Conservation (phyloP, 164 flowering plant species). For the Magnolia kwangsiensis region DNA sequence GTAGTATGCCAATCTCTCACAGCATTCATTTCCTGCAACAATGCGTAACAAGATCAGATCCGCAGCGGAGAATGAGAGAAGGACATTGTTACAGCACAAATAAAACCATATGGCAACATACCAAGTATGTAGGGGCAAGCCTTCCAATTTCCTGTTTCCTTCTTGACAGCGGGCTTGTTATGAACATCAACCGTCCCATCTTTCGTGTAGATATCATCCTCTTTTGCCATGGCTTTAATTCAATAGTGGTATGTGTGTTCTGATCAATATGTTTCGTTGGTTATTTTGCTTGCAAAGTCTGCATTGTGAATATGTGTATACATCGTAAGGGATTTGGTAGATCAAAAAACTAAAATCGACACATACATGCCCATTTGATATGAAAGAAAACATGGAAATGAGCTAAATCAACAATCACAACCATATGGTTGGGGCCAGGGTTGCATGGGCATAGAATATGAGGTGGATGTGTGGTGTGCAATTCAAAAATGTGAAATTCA, state of each 20-base stretch:
- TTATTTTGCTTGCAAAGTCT: not conserved
- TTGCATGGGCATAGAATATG: too few relatives aligned
- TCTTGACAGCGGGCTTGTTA: conserved; percentile 31
- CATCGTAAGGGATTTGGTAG: not conserved
- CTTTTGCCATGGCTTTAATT: conserved; percentile 25
- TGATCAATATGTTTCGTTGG: too few relatives aligned
- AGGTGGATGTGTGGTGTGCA: too few relatives aligned
- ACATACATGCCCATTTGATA: not conserved
- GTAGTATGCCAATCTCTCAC: conserved; percentile 45
- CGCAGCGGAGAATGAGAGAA: not conserved
- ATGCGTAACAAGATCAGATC: conserved; percentile 22
- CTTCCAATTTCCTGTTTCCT: conserved; percentile 46
- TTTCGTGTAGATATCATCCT: conserved; percentile 22
- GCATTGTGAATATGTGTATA: not conserved
- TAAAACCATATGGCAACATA: conserved; percentile 10
- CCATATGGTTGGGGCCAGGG: not conserved
- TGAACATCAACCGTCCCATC: conserved; percentile 37
- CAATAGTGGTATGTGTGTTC: not conserved
- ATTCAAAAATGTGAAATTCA: too few relatives aligned
- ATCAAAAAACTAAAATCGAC: too few relatives aligned
- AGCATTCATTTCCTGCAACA: conserved; percentile 38
- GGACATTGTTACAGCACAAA: not conserved
- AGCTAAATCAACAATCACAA: not conserved
- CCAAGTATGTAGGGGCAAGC: conserved; percentile 62
- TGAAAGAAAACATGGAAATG: not conserved